Evolutionary conservation across 495 filamentous ascomycete genomes (phyloP).

Genomic region (Aspergillus conjunctus): DNA sequence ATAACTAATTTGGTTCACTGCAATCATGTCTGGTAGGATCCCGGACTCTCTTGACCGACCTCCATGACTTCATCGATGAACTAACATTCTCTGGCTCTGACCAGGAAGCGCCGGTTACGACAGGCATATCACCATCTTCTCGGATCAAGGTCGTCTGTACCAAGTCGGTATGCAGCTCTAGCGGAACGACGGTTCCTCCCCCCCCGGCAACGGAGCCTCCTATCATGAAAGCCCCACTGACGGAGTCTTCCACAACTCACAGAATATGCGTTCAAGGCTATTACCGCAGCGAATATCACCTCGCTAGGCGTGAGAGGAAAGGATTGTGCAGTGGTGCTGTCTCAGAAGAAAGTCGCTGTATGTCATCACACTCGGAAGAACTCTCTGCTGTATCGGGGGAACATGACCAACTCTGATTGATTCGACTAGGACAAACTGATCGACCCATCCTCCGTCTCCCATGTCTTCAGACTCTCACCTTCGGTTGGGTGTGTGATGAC

Average conservation of each 20-base stretch:
- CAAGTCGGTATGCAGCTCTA: slow-evolving; percentile 85
- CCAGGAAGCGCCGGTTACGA: slow-evolving; percentile 89
- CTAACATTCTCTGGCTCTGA: slow-evolving; percentile 35
- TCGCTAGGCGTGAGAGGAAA: slow-evolving; percentile 95
- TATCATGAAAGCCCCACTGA: slow-evolving; percentile 24
- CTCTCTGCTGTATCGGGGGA: neutral
- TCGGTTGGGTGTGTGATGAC: slow-evolving; percentile 98
- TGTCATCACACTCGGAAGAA: slow-evolving; percentile 31
- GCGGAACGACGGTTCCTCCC: neutral
- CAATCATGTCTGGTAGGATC: slow-evolving; percentile 49
- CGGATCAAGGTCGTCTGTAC: slow-evolving; percentile 94
- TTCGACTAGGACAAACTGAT: slow-evolving; percentile 88
- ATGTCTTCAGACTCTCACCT: slow-evolving; percentile 94
- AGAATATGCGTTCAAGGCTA: slow-evolving; percentile 99
- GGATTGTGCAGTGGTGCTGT: slow-evolving; percentile 93
- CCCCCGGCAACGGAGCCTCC: slow-evolving; percentile 6
- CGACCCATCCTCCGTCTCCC: slow-evolving; percentile 93
- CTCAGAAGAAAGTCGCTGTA: slow-evolving; percentile 99
- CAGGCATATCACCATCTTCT: slow-evolving; percentile 99
- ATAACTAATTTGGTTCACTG: slow-evolving; percentile 21
- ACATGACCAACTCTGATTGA: slow-evolving; percentile 19
- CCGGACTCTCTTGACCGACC: slow-evolving; percentile 17
- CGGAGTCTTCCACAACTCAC: slow-evolving; percentile 19
- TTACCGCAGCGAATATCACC: slow-evolving; percentile 98
- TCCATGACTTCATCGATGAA: slow-evolving; percentile 41